A percentile compares a stretch with the other conserved stretches of the same genome.
Conservation (phyloP, 2,329 filamentous ascomycete species). For the Emergomyces orientalis region DNA sequence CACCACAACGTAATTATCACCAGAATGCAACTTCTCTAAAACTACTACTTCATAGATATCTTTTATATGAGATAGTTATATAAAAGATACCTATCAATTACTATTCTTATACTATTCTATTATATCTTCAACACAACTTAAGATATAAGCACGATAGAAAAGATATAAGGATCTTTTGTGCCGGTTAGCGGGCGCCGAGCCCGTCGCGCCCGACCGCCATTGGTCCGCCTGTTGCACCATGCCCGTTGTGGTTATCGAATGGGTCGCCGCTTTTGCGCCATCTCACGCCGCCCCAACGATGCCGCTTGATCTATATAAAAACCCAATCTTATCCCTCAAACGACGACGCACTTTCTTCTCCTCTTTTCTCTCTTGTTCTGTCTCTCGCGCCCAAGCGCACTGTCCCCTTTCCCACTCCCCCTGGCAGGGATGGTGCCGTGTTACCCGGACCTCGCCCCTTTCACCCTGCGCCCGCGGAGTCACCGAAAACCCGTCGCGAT, state of each 20-base stretch:
- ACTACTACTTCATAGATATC: too few species aligned
- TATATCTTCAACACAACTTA: too few species aligned
- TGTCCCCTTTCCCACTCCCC: background rate
- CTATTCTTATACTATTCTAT: too few species aligned
- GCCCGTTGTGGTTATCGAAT: background rate
- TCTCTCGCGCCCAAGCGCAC: background rate
- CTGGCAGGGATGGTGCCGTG: background rate
- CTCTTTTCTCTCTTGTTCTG: slow-evolving; percentile 14
- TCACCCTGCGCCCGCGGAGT: background rate
- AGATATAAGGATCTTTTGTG: too few species aligned
- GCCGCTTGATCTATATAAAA: slow-evolving; percentile 20
- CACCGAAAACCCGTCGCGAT: background rate
- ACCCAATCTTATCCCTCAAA: slow-evolving; percentile 15
- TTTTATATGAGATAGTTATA: too few species aligned
- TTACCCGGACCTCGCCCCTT: background rate
- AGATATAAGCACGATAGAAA: too few species aligned
- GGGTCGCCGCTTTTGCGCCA: background rate
- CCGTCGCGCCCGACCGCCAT: too few species aligned
- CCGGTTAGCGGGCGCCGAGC: too few species aligned
- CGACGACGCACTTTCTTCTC: slow-evolving; percentile 20
- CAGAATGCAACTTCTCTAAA: too few species aligned
- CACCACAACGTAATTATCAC: too few species aligned
- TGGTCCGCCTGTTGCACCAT: background rate
- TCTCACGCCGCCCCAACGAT: background rate
- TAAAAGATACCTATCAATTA: too few species aligned